Percentiles rank a stretch among this genome's conserved stretches.
phyloP scores from a whole-genome alignment of 2,329 filamentous ascomycete genomes.

The Hypoxylon sp. region DNA sequence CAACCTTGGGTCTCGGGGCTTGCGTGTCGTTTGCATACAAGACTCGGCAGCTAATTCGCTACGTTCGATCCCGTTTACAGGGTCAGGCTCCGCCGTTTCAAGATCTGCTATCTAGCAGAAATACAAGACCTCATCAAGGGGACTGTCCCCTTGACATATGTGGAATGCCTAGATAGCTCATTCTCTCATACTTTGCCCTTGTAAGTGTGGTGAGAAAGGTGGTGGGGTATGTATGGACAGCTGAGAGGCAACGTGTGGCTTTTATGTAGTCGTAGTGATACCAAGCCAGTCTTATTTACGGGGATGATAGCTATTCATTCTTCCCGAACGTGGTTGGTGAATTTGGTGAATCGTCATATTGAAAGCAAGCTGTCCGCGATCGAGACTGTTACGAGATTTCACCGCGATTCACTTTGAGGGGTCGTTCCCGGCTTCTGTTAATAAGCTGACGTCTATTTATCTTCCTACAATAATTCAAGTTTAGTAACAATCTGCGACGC shows the following conservation, averaged over 20 bases:
- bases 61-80: not conserved
- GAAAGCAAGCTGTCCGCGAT: not conserved
- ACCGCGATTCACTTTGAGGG: not conserved
- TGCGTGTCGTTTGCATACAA: not conserved
- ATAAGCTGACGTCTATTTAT: not conserved
- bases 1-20: not conserved
- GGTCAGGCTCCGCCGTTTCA: not conserved
- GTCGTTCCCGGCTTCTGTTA: not conserved
- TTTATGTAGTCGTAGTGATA: not conserved
- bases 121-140: not conserved
- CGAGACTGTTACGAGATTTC: not conserved
- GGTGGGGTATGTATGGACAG: not conserved
- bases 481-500: not conserved
- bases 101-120: not conserved
- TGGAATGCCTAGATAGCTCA: not conserved
- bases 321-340: not conserved
- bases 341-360: not conserved
- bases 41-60: not conserved
- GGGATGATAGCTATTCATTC: not conserved
- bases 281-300: not conserved
- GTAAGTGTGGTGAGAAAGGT: not conserved
- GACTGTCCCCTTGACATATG: too few relatives aligned
- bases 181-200: not conserved
- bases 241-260: not conserved
- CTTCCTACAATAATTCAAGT: not conserved